Evolutionary conservation across 2,329 filamentous ascomycete species (phyloP).

Genomic region (Penicillium freii): DNA sequence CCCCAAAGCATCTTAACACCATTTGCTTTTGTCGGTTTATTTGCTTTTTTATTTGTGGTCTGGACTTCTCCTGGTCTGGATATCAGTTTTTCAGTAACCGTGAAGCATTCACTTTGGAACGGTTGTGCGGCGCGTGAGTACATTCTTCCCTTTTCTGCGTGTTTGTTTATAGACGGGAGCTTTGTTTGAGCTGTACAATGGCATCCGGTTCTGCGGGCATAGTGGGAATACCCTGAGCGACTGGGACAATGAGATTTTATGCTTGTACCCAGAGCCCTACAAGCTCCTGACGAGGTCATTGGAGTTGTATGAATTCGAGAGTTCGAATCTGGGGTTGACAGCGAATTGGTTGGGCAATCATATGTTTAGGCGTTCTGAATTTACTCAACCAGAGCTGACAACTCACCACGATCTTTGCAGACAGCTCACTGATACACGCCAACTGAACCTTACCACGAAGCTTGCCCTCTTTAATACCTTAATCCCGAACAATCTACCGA

Average conservation of each 20-base stretch:
- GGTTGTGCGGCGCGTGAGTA: constrained; percentile 20
- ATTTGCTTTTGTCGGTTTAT: constrained; percentile 15
- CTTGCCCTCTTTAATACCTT: neutral
- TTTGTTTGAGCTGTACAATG: neutral
- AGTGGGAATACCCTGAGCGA: neutral
- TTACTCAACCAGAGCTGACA: neutral
- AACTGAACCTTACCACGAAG: neutral
- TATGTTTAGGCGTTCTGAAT: neutral
- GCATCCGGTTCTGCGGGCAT: neutral
- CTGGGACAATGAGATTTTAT: neutral
- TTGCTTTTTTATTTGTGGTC: constrained; percentile 14
- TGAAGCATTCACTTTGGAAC: neutral
- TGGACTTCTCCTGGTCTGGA: constrained; percentile 12
- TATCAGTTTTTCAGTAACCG: constrained; percentile 4
- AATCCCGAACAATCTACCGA: constrained; percentile 9
- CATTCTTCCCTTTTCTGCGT: neutral
- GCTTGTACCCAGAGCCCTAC: neutral
- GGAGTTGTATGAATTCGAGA: neutral
- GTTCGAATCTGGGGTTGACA: neutral
- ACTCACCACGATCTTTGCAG: neutral
- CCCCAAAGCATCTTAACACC: neutral
- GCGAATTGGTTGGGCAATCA: neutral
- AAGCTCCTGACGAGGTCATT: neutral
- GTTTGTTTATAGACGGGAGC: constrained; percentile 7
- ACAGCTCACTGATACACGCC: constrained; percentile 3